Evolutionary conservation across 108 stramenopile species (phyloP).

Genomic region (Schizochytrium sp.): DNA sequence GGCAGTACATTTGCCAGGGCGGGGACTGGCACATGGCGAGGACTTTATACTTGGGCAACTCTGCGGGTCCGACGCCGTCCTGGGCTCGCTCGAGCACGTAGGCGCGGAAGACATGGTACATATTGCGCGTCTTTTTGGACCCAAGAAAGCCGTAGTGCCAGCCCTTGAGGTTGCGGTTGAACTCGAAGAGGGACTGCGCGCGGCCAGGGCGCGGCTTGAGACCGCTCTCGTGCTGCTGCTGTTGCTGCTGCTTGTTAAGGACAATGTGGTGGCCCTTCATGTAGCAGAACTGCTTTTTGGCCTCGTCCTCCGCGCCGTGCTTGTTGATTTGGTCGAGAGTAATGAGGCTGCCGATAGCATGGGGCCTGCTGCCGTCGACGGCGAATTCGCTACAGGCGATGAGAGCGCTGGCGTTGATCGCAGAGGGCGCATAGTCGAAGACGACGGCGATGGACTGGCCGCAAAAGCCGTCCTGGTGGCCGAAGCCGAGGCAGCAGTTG

Average conservation of each 20-base stretch:
- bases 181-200: not conserved
- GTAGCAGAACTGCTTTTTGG: not conserved
- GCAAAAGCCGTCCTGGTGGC: slow-evolving; percentile 8
- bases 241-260: not conserved
- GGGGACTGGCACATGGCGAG: not conserved
- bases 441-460: not conserved
- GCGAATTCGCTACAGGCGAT: not conserved
- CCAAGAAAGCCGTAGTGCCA: slow-evolving; percentile 18
- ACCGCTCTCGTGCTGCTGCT: not conserved
- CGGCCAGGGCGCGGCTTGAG: not conserved
- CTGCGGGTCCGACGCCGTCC: not conserved
- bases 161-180: slow-evolving; percentile 10
- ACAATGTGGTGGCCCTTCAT: not conserved
- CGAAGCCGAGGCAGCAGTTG: slow-evolving; percentile 7
- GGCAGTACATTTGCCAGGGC: slow-evolving; percentile 17
- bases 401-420: not conserved
- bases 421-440: not conserved
- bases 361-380: not conserved
- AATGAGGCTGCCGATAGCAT: not conserved
- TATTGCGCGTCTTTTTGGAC: not conserved
- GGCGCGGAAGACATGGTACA: not conserved
- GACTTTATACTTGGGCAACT: not conserved
- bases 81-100: not conserved
- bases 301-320: slow-evolving; percentile 5
- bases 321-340: slow-evolving; percentile 1